phyloP scores from a whole-genome alignment of 208 protist species.

The Crithidia acanthocephali region DNA sequence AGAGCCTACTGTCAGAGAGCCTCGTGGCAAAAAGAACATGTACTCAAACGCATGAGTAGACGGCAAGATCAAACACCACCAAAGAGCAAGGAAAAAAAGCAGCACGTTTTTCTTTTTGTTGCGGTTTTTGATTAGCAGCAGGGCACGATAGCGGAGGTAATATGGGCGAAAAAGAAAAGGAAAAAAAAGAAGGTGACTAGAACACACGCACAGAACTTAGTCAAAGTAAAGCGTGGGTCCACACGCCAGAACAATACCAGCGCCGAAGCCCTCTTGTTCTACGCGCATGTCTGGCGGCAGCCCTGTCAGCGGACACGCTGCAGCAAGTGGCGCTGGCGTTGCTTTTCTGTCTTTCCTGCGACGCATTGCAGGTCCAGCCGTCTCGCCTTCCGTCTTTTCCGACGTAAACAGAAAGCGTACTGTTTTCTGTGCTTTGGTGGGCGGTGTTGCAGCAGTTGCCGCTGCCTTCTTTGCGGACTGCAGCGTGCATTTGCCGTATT shows the following conservation, averaged over 20 bases:
- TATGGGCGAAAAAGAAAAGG: background rate
- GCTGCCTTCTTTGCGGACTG: background rate
- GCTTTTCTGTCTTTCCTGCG: background rate
- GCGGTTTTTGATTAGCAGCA: background rate
- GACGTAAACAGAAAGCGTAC: background rate
- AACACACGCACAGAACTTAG: slow-evolving; percentile 3
- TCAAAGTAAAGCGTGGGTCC: slow-evolving; percentile 74
- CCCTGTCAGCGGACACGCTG: slow-evolving; percentile 3
- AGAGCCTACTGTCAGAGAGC: too few relatives aligned
- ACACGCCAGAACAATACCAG: slow-evolving; percentile 62
- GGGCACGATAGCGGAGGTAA: background rate
- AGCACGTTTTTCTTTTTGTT: background rate
- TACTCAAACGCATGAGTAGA: too few relatives aligned
- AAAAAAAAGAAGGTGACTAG: background rate
- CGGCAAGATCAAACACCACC: background rate
- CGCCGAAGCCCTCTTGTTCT: slow-evolving; percentile 40
- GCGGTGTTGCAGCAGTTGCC: background rate
- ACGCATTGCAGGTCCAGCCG: background rate
- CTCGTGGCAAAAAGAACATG: too few relatives aligned
- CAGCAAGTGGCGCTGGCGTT: background rate
- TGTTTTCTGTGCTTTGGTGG: background rate
- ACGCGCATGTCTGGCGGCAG: slow-evolving; percentile 9
- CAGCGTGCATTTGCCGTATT: background rate
- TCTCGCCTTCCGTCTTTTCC: background rate
- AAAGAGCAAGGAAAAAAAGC: background rate